Base-by-base conservation (phyloP, 2,329 filamentous ascomycete genomes). In the Epichloe scottii region DNA sequence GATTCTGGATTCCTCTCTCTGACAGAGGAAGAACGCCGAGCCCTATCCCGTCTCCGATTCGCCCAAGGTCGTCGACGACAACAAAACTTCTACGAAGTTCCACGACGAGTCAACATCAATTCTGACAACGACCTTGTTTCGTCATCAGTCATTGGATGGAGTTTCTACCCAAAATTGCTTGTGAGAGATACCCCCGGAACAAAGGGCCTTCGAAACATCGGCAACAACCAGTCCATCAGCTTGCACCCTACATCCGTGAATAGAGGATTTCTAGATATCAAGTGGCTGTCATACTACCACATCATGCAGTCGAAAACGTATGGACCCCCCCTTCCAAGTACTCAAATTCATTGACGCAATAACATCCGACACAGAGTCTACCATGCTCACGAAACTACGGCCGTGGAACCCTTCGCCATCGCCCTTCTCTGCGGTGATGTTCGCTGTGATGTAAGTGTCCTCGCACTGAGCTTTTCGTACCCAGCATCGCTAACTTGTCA, bases 151-250 rank as follows among this genome's bases (percentile, higher is more conserved):
- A 86, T 96, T 58, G 87, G 89, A 0, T 95, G 88, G 80, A 90
- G 88, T 49, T 95, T 98, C 71, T 97, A 98, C 62, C 93, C 93
- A 1, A 96, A 95, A 61, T 78, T 98, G 15, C 76, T 97, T 3
- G 80, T 85, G 26, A 81, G 86, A 51, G 90, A 97, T 60, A 82
- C 81, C 47, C 69, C 71, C 0, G 73, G 72, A 21, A 72, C 72
- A 26, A 94, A 89, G 70, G 89, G 87, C 12, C 86, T 90, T 75
- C 84, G 90, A 51, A 97, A 96, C 58, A 82, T 96, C 53, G 82
- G 87, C 49, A 97, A 95, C 69, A 96, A 94, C 64, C 91, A 97
- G 66, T 78, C 80, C 43, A 89, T 98, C 58, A 89, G 82, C 52
- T 72, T 98, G 19, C 89, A 95, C 58, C 87, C 89, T 1, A 87